Percentiles rank a stretch among this genome's conserved stretches.
phyloP scores from a whole-genome alignment of 345 rosid species.

The Brassica carinata region DNA sequence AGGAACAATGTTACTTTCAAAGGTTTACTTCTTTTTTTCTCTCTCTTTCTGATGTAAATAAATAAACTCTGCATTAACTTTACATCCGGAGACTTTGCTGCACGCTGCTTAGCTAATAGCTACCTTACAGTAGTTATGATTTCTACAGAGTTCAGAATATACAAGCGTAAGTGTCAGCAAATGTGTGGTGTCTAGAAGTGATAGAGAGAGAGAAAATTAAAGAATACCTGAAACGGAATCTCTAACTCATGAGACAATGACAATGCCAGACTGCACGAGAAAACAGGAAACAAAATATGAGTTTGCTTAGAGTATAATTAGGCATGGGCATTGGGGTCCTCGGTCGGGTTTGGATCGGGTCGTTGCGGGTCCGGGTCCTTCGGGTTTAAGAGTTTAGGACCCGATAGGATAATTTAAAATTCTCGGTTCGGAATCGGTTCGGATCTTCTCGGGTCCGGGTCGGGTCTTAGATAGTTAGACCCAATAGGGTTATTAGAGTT shows the following conservation, averaged over 20 bases:
- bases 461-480: no score
- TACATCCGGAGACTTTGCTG: constrained; percentile 25
- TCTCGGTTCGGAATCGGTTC: no score
- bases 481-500: no score
- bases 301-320: neutral
- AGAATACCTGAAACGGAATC: constrained; percentile 25
- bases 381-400: no score
- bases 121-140: constrained; percentile 2
- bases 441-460: no score
- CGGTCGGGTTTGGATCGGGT: no score
- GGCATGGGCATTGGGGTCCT: no score
- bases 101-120: constrained; percentile 25
- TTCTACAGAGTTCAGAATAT: constrained; percentile 11
- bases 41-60: constrained; percentile 4
- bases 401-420: no score
- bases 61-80: constrained; percentile 18
- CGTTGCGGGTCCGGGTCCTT: no score
- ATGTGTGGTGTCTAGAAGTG: neutral
- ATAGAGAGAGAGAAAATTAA: neutral
- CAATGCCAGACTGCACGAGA: constrained; percentile 38
- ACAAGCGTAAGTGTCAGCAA: neutral
- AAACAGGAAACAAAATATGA: neutral
- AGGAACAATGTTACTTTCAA: neutral
- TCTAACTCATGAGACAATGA: constrained; percentile 28
- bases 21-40: neutral